A percentile compares a stretch with the other conserved stretches of the same genome.
phyloP scores from a whole-genome alignment of 2,329 filamentous ascomycete genomes.

The Drechmeria coniospora region DNA sequence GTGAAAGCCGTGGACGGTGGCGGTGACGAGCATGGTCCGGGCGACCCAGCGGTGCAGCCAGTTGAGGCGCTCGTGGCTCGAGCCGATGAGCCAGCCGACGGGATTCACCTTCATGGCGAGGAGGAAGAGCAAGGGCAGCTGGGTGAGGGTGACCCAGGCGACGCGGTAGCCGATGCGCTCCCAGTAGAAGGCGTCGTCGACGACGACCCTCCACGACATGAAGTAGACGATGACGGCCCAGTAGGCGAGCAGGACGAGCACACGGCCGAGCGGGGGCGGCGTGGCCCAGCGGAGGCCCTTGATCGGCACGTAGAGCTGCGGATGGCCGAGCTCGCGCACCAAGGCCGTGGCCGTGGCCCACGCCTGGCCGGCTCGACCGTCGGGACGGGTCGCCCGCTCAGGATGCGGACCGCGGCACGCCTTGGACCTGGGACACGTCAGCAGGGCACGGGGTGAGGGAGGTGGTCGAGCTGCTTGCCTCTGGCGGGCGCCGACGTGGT shows the following conservation, averaged over 20 bases:
- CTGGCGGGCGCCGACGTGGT: conserved; percentile 23
- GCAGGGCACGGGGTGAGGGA: background rate
- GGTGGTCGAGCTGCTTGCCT: conserved; percentile 19
- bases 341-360: conserved; percentile 47
- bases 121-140: conserved; percentile 49
- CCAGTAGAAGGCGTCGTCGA: conserved; percentile 39
- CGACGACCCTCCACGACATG: conserved; percentile 33
- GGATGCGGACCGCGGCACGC: conserved; percentile 26
- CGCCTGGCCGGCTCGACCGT: conserved; percentile 26
- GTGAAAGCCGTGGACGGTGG: conserved; percentile 53
- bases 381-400: conserved; percentile 36
- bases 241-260: conserved; percentile 37
- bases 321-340: conserved; percentile 38
- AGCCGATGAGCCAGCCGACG: conserved; percentile 44
- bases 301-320: conserved; percentile 33
- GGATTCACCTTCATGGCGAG: conserved; percentile 43
- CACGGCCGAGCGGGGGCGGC: conserved; percentile 41
- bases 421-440: conserved; percentile 24
- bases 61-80: conserved; percentile 53
- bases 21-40: conserved; percentile 51
- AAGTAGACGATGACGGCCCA: conserved; percentile 44
- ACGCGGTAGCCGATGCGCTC: conserved; percentile 54
- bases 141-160: conserved; percentile 49
- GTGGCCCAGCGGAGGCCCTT: conserved; percentile 37
- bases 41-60: conserved; percentile 63